A percentile compares a stretch with the other conserved stretches of the same genome.
Conservation (phyloP, 345 rosid genomes). For the Heritiera littoralis region DNA sequence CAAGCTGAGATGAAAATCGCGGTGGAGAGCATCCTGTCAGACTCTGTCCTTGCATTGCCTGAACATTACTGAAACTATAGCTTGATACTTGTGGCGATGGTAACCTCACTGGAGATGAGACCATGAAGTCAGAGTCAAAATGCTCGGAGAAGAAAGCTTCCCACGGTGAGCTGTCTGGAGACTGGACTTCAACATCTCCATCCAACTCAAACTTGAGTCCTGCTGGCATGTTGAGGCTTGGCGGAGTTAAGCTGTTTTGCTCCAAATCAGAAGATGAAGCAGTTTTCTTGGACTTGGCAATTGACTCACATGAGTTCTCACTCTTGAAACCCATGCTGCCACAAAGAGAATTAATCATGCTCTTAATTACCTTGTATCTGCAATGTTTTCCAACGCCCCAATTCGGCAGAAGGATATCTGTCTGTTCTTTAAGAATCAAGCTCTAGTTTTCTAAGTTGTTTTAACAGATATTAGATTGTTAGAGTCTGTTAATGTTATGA, state of each 20-base stretch:
- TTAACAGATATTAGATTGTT: too few relatives aligned
- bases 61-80: slow-evolving; percentile 22
- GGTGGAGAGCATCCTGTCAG: slow-evolving; percentile 48
- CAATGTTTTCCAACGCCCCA: background rate
- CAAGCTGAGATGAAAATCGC: slow-evolving; percentile 36
- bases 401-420: background rate
- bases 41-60: slow-evolving; percentile 47
- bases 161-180: slow-evolving; percentile 57
- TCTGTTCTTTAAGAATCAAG: background rate
- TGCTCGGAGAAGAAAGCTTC: slow-evolving; percentile 61
- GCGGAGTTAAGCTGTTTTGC: slow-evolving; percentile 44
- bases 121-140: slow-evolving; percentile 61
- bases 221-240: slow-evolving; percentile 50
- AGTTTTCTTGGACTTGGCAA: slow-evolving; percentile 33
- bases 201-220: slow-evolving; percentile 45
- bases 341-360: slow-evolving; percentile 44
- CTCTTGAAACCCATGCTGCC: slow-evolving; percentile 44
- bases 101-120: slow-evolving; percentile 55
- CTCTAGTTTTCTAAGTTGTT: background rate
- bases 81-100: slow-evolving; percentile 37
- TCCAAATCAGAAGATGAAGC: slow-evolving; percentile 37
- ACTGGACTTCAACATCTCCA: slow-evolving; percentile 55
- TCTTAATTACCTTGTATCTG: background rate
- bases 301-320: slow-evolving; percentile 45
- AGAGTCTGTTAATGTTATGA: background rate